Evolutionary conservation across 108 stramenopile species (phyloP), one percentile per base, ranked within the genome.

Genomic region (Skeletonema marinoi): DNA sequence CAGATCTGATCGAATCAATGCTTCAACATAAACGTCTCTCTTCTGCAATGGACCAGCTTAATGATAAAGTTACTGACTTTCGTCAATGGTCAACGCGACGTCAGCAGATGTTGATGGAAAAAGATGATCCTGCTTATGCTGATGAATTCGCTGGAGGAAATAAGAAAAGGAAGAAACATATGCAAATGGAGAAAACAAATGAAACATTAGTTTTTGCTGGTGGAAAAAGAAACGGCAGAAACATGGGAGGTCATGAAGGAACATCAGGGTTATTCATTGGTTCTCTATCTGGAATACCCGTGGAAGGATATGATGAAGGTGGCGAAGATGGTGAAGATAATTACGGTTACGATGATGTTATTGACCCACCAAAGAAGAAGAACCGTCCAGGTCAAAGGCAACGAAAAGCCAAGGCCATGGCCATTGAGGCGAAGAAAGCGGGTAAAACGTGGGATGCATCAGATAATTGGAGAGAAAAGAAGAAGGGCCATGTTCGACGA

Each of bases 351-450:
- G 44, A 77, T 63, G 78, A 66, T 8, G 12, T 25, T 63, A 9
- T 58, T 54, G 46, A 61, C 39, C 11, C 39, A 35, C 42, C 73
- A 1, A 73, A 62, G 62, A 89, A 87, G 68, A 92, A 91, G 77
- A 96, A 96, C 77, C 87, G 95, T 30, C 81, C 85, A 33, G 95
- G 95, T 17, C 95, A 96, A 75, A 84, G 92, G 62, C 86, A 83
- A 60, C 82, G 95, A 51, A 83, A 82, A 71, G 92, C 92, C 31
- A 93, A 92, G 75, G 91, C 91, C 10, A 70, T 81, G 71, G 92
- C 91, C 3, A 84, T 90, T 59, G 81, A 89, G 80, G 88, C 91
- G 48, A 81, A 83, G 61, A 88, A 90, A 66, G 78, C 86, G 36
- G 95, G 95, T 30, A 75, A 70, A 77, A 71, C 70, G 50, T 81